Evolutionary conservation across 169 alveolate species (phyloP), one percentile per base, ranked within the genome.

Genomic region (Eimeria sp.): DNA sequence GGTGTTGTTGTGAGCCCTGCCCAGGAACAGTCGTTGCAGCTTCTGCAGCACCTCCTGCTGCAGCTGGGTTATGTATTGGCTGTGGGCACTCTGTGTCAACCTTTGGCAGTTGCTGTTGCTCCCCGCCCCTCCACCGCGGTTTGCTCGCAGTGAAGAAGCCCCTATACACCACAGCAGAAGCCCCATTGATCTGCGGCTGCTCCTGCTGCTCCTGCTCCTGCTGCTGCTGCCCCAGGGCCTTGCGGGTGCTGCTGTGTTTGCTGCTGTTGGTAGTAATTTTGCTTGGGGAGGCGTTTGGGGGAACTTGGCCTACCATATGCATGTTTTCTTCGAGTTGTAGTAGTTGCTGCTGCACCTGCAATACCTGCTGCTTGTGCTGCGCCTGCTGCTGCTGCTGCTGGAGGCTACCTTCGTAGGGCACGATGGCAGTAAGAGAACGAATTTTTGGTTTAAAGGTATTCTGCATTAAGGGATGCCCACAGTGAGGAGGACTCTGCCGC

Each of bases 331-430:
- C 61, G 4, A 16, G 51, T 7, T 67, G 78, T 20, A 67, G 47
- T 22, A 43, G 61, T 1, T 75, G 63, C 0, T 75, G 63, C 63
- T 43, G 58, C 73, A 63, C 57, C 87, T 43, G 61, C 63, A 13
- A 27, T 40, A 20, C 3, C 89, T 51, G 70, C 72, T 47, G 72
- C 49, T 51, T 47, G 72, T n/a, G 61, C 40, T 27, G 72, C 54
- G 40, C 63, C 34, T 20, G 86, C 70, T 47, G 72, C 72, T 11
- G 89, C 72, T 82, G 49, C 54, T 49, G 91, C 73, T 82, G 91
- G 75, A 82, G 91, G 57, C 73, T 49, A 16, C 73, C 75, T 51
- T 82, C 75, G 25, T 82, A 57, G 16, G 91, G 73, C 13, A 82
- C 70, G 27, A 82, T 54, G 27, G 91, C 73, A n/a, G 91, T 82